Evolutionary conservation across 2,329 filamentous ascomycete genomes (phyloP).

Genomic region (Penicillium sp.): DNA sequence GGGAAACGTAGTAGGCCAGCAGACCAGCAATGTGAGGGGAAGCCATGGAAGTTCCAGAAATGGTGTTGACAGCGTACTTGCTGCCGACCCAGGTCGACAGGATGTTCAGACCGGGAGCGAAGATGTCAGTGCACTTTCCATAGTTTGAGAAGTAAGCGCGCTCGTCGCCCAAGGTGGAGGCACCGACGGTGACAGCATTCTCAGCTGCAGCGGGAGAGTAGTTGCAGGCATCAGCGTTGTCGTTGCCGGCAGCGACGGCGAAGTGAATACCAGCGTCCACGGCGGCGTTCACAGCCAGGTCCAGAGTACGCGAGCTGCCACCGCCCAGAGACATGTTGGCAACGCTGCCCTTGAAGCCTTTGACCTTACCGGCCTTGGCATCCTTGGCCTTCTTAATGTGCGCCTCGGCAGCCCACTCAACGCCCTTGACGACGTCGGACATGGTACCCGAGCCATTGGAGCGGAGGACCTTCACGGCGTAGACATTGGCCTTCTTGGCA

Average conservation of each 20-base stretch:
- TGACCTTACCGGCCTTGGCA: slow-evolving; percentile 80
- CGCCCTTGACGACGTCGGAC: slow-evolving; percentile 97
- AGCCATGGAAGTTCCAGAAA: slow-evolving; percentile 98
- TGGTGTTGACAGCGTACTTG: slow-evolving; percentile 95
- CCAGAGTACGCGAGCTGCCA: slow-evolving; percentile 89
- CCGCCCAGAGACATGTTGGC: slow-evolving; percentile 99
- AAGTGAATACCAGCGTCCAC: slow-evolving; percentile 92
- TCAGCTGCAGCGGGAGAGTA: slow-evolving; percentile 93
- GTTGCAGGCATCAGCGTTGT: slow-evolving; percentile 98
- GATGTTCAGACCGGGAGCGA: slow-evolving; percentile 94
- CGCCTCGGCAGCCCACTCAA: slow-evolving; percentile 81
- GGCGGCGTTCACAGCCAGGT: slow-evolving; percentile 88
- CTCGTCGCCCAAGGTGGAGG: slow-evolving; percentile 85
- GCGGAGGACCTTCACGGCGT: slow-evolving; percentile 95
- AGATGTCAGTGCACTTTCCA: slow-evolving; percentile 99
- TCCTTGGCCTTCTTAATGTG: slow-evolving; percentile 69
- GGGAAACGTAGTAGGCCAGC: slow-evolving; percentile 93
- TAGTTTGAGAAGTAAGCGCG: slow-evolving; percentile 99
- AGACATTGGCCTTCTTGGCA: slow-evolving; percentile 95
- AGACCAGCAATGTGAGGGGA: slow-evolving; percentile 96
- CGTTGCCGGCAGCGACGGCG: slow-evolving; percentile 95
- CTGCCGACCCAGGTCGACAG: slow-evolving; percentile 97
- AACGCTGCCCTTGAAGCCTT: slow-evolving; percentile 97
- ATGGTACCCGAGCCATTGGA: slow-evolving; percentile 97
- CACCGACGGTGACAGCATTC: slow-evolving; percentile 92